Evolutionary conservation across 1,284 basidiomycete genomes (phyloP).

Genomic region (Ustilago cynodontis): DNA sequence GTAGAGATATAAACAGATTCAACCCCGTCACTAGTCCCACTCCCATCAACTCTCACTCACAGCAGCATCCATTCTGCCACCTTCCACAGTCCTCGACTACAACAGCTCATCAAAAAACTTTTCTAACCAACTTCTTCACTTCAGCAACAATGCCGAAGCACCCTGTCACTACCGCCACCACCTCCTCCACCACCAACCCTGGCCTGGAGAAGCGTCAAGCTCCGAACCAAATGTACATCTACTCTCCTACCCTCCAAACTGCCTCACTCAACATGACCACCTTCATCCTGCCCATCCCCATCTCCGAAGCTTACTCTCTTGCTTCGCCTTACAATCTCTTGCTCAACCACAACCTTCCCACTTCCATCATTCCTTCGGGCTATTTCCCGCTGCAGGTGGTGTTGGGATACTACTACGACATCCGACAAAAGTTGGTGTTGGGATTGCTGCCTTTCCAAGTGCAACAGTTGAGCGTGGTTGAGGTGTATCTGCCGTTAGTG

Average conservation of each 20-base stretch:
- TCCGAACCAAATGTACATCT: constrained; percentile 24
- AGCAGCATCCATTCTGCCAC: constrained; percentile 1
- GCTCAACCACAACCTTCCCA: constrained; percentile 15
- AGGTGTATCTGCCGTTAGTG: constrained; percentile 25
- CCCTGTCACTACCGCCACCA: neutral
- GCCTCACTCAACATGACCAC: constrained; percentile 31
- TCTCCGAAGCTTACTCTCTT: constrained; percentile 17
- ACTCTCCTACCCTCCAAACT: constrained; percentile 17
- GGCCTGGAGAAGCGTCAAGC: constrained; percentile 20
- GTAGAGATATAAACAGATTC: constrained; percentile 3
- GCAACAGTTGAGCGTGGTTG: constrained; percentile 18
- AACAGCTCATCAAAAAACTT: neutral
- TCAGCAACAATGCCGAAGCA: constrained; percentile 6
- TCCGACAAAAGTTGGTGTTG: constrained; percentile 14
- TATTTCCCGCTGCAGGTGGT: constrained; percentile 21
- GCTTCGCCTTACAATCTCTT: constrained; percentile 21
- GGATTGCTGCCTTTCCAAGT: constrained; percentile 21
- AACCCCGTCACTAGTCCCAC: neutral
- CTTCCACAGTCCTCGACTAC: neutral
- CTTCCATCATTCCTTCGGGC: constrained; percentile 22
- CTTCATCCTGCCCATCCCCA: constrained; percentile 26
- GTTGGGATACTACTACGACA: constrained; percentile 21
- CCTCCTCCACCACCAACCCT: neutral
- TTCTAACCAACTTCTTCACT: neutral
- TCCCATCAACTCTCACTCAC: neutral